phyloP scores from a whole-genome alignment of 2,329 filamentous ascomycete species.

The Penicillium vulpinum region DNA sequence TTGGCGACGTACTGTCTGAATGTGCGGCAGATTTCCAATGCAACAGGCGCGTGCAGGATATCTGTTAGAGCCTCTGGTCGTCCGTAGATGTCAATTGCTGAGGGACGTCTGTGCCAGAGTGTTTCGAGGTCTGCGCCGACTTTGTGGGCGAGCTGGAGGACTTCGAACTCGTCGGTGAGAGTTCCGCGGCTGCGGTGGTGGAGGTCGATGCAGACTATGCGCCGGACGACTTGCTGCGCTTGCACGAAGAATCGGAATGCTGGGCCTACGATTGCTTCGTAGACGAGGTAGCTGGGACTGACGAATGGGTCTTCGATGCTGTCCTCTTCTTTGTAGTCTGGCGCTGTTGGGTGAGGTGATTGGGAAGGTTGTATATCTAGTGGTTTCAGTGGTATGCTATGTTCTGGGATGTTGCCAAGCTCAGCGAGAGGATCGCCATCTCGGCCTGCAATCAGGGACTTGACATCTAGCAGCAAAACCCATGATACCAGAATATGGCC shows the following conservation, averaged over 20 bases:
- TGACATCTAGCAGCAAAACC: conserved; percentile 38
- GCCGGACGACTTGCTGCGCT: conserved; percentile 37
- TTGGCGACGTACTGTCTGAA: conserved; percentile 39
- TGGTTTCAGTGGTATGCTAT: neutral
- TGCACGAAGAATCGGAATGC: conserved; percentile 36
- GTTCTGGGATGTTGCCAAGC: conserved; percentile 25
- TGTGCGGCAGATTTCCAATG: conserved; percentile 30
- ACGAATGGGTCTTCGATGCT: conserved; percentile 21
- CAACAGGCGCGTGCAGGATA: conserved; percentile 28
- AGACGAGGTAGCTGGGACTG: conserved; percentile 33
- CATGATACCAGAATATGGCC: conserved; percentile 33
- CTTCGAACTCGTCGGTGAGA: conserved; percentile 40
- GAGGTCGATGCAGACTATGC: conserved; percentile 38
- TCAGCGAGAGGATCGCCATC: conserved; percentile 36
- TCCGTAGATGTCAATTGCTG: conserved; percentile 35
- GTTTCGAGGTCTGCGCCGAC: conserved; percentile 38
- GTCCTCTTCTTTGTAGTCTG: conserved; percentile 13
- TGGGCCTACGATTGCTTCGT: conserved; percentile 33
- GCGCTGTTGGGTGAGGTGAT: neutral
- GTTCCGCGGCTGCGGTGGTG: conserved; percentile 42
- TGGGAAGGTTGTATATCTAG: neutral
- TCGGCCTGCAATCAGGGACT: conserved; percentile 38
- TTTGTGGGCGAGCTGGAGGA: conserved; percentile 39
- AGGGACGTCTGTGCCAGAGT: conserved; percentile 36
- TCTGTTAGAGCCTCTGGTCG: conserved; percentile 29